These are phyloP conservation scores for Coprinopsis sp. DNA, from an alignment of 768 basidiomycete species.

Conservation along the genomic window DNA sequence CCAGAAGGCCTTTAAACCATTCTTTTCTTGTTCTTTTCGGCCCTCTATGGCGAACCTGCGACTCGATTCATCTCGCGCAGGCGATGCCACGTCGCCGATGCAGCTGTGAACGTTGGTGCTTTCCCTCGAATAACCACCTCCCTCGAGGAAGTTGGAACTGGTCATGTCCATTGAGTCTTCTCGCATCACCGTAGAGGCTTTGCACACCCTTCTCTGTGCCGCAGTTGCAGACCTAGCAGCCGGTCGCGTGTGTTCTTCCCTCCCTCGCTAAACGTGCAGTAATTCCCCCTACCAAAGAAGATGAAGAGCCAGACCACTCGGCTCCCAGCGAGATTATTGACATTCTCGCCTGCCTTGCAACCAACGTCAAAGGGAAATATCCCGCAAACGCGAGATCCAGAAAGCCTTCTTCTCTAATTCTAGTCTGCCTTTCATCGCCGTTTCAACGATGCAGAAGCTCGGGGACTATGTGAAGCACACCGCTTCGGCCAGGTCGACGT, in stretches of 20 bases:
- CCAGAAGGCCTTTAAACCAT: slow-evolving; percentile 9
- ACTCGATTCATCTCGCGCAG: slow-evolving; percentile 2
- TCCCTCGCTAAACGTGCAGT: background rate
- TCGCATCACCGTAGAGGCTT: slow-evolving; percentile 13
- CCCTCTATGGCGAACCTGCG: slow-evolving; percentile 8
- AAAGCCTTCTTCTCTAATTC: slow-evolving; percentile 9
- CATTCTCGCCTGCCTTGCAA: background rate
- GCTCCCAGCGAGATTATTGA: background rate
- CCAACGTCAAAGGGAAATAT: background rate
- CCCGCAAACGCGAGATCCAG: slow-evolving; percentile 1
- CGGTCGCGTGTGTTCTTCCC: slow-evolving; percentile 8
- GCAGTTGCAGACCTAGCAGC: slow-evolving; percentile 12
- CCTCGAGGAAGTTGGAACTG: slow-evolving; percentile 6
- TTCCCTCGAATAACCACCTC: slow-evolving; percentile 8
- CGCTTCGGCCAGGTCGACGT: slow-evolving; percentile 3
- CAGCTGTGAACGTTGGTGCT: slow-evolving; percentile 19
- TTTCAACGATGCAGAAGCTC: background rate
- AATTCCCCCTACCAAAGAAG: background rate
- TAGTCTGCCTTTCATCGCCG: background rate
- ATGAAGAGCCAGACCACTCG: background rate
- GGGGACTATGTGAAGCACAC: slow-evolving; percentile 6
- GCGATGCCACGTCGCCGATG: slow-evolving; percentile 11
- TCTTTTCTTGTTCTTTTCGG: slow-evolving; percentile 14
- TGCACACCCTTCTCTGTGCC: slow-evolving; percentile 12
- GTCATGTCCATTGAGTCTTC: slow-evolving; percentile 7